Base-by-base conservation (phyloP, 1,284 basidiomycete genomes). In the Sporisorium exsertum region DNA sequence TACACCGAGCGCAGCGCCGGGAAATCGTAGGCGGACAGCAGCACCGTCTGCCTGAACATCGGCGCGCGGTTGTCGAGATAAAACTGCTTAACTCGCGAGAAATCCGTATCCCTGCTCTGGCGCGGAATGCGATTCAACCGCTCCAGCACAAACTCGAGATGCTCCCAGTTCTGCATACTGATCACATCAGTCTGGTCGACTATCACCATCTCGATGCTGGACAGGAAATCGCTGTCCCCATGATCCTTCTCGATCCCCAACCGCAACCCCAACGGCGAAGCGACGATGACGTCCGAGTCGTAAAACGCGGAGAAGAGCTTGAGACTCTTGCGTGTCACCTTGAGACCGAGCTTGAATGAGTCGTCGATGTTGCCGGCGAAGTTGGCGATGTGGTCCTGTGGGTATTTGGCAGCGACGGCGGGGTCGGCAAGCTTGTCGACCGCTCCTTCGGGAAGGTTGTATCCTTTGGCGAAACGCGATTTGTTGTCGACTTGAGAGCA, bases 161-260 rank as follows among this genome's bases (percentile, higher is more conserved):
- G 96, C 57, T 98, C 95, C 97, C 97, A 99, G 83, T 99, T 99
- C 87, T 99, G 96, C 97, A 99, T 99, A 8, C 91, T 89, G 84
- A 99, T 89, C 2, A 93, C 92, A 84, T 99, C 95, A 87, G 94
- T 88, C 80, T 98, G 95, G 85, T 99, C 97, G 10, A 93, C 89
- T n/a, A 98, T 87, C n/a, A 94, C 86, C 16, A 99, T 87, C 86
- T 99, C 97, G 72, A 99, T 93, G 3, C 94, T 96, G 3, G 93
- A 93, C 56, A 99, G 88, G 85, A 96, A 94, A 86, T 99, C 96
- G 6, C 90, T 91, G 77, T 89, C 92, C 74, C 68, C 81, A n/a
- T 50, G 56, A 64, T 98, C 94, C 86, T 95, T 96, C 86, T 99
- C 96, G 51, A 97, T 95, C 0, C 91, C 91, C 89, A 95, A 90